Conservation (phyloP, 108 stramenopile genomes). For the Mayamaea pseudoterrestris region DNA sequence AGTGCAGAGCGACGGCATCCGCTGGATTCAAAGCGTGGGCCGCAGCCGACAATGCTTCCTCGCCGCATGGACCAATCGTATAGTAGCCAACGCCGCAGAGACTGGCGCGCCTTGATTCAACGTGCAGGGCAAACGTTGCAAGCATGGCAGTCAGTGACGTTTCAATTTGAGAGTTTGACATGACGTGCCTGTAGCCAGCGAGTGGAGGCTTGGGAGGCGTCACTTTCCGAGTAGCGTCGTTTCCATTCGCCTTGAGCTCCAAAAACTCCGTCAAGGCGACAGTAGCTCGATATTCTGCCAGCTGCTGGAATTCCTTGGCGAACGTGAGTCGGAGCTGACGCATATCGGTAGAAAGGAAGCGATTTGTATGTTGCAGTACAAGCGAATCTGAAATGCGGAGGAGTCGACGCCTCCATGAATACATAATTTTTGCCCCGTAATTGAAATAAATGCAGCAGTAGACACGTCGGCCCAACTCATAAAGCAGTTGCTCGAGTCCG, state of each 20-base stretch:
- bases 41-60: slow-evolving; percentile 50
- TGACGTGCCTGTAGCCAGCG: slow-evolving; percentile 19
- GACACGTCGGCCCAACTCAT: too few species aligned
- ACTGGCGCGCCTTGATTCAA: slow-evolving; percentile 67
- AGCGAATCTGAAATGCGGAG: too few species aligned
- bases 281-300: slow-evolving; percentile 31
- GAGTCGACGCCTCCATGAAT: too few species aligned
- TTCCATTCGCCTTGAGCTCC: slow-evolving; percentile 5
- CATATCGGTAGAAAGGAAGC: not conserved
- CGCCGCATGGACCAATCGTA: slow-evolving; percentile 88
- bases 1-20: slow-evolving; percentile 71
- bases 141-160: slow-evolving; percentile 47
- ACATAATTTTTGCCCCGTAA: too few species aligned
- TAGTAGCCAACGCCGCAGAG: slow-evolving; percentile 70
- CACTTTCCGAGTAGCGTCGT: slow-evolving; percentile 7
- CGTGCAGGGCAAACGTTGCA: slow-evolving; percentile 67
- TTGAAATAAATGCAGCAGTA: too few species aligned
- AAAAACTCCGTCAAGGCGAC: slow-evolving; percentile 17
- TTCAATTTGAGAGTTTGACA: slow-evolving; percentile 21
- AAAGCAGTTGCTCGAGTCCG: too few species aligned
- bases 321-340: slow-evolving; percentile 11
- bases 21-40: slow-evolving; percentile 28
- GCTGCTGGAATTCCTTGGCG: slow-evolving; percentile 23
- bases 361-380: slow-evolving; percentile 1
- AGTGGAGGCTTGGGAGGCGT: slow-evolving; percentile 23